A percentile compares a stretch with the other conserved stretches of the same genome.
These are phyloP conservation scores for Phytophthora cactorum DNA, from an alignment of 352 stramenopile species.

Conservation along the genomic window DNA sequence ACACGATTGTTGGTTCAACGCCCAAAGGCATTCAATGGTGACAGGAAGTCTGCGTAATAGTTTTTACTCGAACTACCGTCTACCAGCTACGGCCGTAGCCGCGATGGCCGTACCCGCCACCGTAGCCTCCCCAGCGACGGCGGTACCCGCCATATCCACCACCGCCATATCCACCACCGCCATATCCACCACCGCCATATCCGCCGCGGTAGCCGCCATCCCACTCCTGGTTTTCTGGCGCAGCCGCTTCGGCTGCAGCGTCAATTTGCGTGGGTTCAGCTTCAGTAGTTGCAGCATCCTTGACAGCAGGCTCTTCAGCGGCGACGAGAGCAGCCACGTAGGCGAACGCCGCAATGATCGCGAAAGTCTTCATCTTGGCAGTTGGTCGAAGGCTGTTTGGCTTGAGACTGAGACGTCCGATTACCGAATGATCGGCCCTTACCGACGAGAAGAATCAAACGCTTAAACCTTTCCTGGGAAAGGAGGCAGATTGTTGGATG, in stretches of 20 bases:
- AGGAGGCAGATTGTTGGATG: slow-evolving; percentile 7
- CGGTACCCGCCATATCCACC: slow-evolving; percentile 3
- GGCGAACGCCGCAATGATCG: slow-evolving; percentile 15
- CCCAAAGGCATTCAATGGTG: too few species aligned
- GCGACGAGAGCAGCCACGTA: slow-evolving; percentile 12
- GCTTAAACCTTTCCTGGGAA: slow-evolving; percentile 8
- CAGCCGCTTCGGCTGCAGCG: background rate
- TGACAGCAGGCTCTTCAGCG: slow-evolving; percentile 11
- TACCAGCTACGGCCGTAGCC: background rate
- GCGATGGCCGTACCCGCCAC: background rate
- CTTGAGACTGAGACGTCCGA: slow-evolving; percentile 2
- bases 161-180: background rate
- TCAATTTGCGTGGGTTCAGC: background rate
- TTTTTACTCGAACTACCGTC: too few species aligned
- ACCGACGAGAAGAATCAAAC: too few species aligned
- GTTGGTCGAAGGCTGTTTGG: background rate
- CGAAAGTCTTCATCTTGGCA: slow-evolving; percentile 14
- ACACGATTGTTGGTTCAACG: too few species aligned
- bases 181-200: too few species aligned
- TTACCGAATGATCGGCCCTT: slow-evolving; percentile 3
- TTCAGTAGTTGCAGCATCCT: background rate
- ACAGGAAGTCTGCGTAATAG: too few species aligned
- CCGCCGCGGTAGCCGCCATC: background rate
- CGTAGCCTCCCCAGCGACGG: background rate
- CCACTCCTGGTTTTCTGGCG: background rate